These are phyloP conservation scores for Rosa hybrid DNA, from an alignment of 331 rosid species.

Conservation along the genomic window DNA sequence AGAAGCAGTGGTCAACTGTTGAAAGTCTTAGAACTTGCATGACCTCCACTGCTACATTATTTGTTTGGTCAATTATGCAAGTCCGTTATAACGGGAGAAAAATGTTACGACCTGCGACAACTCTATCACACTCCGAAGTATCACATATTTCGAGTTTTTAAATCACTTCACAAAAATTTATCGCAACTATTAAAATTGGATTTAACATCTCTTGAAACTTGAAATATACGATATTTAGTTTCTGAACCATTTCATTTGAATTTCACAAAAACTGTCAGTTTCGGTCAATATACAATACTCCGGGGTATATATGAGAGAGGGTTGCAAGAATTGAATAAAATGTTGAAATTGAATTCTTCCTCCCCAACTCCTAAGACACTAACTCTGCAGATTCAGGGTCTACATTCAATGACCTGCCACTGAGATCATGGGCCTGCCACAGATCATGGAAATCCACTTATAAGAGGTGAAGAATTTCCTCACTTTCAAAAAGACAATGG, in stretches of 20 bases:
- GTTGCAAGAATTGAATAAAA: not conserved
- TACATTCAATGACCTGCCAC: not conserved
- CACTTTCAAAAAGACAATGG: not conserved
- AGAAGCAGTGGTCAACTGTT: not conserved
- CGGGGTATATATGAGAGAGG: not conserved
- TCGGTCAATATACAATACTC: too few relatives aligned
- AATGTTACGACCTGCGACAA: not conserved
- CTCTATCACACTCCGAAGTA: not conserved
- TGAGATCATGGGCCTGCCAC: slow-evolving; percentile 16
- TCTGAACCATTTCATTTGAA: too few relatives aligned
- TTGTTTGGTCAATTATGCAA: not conserved
- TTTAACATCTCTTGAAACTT: not conserved
- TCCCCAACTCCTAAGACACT: not conserved
- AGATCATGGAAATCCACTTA: not conserved
- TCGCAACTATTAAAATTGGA: not conserved
- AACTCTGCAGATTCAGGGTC: not conserved
- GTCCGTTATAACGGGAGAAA: not conserved
- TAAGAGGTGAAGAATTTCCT: not conserved
- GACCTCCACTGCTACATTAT: not conserved
- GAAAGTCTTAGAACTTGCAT: not conserved
- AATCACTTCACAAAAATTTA: too few relatives aligned
- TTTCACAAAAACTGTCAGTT: too few relatives aligned
- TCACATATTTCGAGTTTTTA: not conserved
- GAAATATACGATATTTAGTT: not conserved
- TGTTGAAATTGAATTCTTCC: not conserved